A percentile compares a stretch with the other conserved stretches of the same genome.
These are phyloP conservation scores for Amyloporia xantha DNA, from an alignment of 768 basidiomycete species.

Conservation along the genomic window DNA sequence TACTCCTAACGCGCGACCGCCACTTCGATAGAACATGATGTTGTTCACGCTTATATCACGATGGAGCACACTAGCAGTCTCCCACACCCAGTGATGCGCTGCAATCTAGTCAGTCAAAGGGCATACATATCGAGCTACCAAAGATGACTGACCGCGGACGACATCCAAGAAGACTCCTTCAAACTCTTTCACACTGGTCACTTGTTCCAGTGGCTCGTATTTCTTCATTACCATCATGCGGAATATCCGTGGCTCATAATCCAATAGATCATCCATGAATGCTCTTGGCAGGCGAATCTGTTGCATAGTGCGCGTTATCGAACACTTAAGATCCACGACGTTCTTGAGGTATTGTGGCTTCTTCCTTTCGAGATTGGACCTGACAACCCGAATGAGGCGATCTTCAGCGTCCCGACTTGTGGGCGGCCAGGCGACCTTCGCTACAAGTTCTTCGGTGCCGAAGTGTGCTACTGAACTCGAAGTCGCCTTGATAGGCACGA, in stretches of 20 bases:
- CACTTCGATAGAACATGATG: constrained; percentile 10
- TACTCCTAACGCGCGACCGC: background rate
- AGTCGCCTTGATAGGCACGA: background rate
- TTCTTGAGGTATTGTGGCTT: background rate
- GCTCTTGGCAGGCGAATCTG: background rate
- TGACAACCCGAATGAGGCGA: too few species aligned
- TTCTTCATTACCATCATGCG: background rate
- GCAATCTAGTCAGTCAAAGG: too few species aligned
- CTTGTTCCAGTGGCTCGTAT: background rate
- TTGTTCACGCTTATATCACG: constrained; percentile 12
- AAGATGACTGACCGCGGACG: constrained; percentile 3
- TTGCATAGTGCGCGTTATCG: background rate
- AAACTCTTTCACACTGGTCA: background rate
- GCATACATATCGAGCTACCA: too few species aligned
- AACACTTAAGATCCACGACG: constrained; percentile 4
- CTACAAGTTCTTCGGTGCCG: background rate
- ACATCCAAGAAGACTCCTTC: constrained; percentile 2
- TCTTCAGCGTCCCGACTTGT: background rate
- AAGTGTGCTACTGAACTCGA: too few species aligned
- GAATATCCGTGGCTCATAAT: background rate
- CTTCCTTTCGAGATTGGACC: background rate
- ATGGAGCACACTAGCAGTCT: constrained; percentile 9
- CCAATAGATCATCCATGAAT: background rate
- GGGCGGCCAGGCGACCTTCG: constrained; percentile 2
- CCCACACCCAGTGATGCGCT: constrained; percentile 13